Evolutionary conservation across 1,284 basidiomycete genomes (phyloP).

Genomic region (Apiotrichum mycotoxinovorans): DNA sequence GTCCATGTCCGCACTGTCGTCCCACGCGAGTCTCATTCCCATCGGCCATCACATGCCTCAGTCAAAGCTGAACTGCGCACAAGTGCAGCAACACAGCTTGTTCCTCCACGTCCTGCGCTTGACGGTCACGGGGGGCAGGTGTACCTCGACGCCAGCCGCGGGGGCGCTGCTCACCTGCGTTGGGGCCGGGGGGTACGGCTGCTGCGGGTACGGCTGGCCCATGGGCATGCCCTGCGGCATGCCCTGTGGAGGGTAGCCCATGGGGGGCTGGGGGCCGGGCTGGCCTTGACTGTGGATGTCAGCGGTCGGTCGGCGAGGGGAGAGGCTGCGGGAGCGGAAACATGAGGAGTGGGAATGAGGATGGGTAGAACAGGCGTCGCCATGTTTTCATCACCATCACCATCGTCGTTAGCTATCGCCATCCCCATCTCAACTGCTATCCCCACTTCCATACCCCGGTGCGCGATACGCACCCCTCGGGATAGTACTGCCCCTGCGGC

Average conservation of each 20-base stretch:
- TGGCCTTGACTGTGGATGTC: not conserved
- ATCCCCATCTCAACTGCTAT: not conserved
- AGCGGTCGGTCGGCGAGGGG: not conserved
- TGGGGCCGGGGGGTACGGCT: not conserved
- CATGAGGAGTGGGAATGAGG: too few species aligned
- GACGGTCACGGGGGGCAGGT: not conserved
- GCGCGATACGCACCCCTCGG: not conserved
- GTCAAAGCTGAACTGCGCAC: not conserved
- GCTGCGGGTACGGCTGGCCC: not conserved
- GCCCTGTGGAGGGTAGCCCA: not conserved
- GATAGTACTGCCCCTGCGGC: constrained; percentile 3
- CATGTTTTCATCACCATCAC: not conserved
- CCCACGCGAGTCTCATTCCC: too few species aligned
- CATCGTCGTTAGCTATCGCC: not conserved
- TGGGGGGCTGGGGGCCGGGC: not conserved
- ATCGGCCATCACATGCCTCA: not conserved
- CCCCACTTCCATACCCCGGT: not conserved
- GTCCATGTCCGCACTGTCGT: too few species aligned
- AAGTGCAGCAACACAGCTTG: not conserved
- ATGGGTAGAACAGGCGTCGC: too few species aligned
- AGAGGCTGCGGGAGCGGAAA: not conserved
- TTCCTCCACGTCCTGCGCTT: not conserved
- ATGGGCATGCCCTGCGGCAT: constrained; percentile 1
- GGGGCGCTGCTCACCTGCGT: not conserved
- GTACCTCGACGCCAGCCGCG: not conserved